Conservation (phyloP, 2,329 filamentous ascomycete species). For the Verticillium klebahnii region DNA sequence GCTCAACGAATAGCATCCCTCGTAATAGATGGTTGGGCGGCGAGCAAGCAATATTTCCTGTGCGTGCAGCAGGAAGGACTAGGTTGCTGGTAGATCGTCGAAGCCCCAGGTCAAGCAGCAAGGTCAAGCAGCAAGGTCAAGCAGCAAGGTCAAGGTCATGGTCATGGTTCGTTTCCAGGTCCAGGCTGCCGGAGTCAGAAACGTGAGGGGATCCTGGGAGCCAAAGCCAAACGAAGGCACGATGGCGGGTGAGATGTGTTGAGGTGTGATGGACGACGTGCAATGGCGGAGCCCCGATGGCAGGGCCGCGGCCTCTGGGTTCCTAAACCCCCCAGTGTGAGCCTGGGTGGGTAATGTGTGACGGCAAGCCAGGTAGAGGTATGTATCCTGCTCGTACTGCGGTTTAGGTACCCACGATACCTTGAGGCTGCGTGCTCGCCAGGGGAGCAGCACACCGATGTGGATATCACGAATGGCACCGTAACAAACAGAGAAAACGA, state of each 20-base stretch:
- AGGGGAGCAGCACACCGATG: neutral
- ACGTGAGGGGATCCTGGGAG: neutral
- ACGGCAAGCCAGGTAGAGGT: neutral
- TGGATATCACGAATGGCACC: neutral
- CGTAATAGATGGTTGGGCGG: neutral
- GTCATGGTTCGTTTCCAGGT: neutral
- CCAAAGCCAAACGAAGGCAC: neutral
- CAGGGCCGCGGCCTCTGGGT: neutral
- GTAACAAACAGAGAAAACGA: neutral
- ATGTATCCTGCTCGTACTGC: neutral
- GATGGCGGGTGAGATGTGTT: neutral
- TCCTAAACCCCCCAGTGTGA: neutral
- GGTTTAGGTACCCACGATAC: too few species aligned
- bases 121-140: neutral
- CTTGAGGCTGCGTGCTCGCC: neutral
- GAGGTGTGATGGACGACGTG: neutral
- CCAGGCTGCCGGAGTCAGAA: neutral
- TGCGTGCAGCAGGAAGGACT: neutral
- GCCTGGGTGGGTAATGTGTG: neutral
- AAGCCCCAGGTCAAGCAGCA: neutral
- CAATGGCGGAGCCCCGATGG: neutral
- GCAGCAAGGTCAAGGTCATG: neutral
- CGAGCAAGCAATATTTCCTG: neutral
- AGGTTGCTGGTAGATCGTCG: neutral
- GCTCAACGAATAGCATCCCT: neutral